phyloP scores from a whole-genome alignment of 73 alveolate species.

The Halteria grandinella region DNA sequence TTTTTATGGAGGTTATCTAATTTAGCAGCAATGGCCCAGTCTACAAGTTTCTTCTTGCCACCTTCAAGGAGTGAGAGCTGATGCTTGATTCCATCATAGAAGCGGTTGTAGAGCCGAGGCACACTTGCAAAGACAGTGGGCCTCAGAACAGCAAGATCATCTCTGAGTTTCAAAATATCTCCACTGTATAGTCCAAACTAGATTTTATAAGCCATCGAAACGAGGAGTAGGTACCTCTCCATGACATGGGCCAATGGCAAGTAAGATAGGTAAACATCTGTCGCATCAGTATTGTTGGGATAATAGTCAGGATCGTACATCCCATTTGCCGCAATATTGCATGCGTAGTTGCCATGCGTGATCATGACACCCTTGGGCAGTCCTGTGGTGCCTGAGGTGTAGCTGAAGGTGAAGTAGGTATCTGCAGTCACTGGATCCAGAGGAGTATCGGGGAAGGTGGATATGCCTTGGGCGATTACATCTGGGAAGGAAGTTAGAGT shows the following conservation, averaged over 20 bases:
- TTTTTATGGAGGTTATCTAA: conserved; percentile 41
- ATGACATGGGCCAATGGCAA: conserved; percentile 91
- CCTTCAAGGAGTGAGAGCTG: conserved; percentile 73
- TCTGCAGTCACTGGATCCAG: conserved; percentile 61
- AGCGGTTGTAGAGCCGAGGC: conserved; percentile 94
- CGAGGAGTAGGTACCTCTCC: conserved; percentile 77
- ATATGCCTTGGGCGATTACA: conserved; percentile 49
- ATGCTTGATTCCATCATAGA: conserved; percentile 86
- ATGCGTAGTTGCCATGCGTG: conserved; percentile 67
- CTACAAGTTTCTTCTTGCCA: conserved; percentile 67
- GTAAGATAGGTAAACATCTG: conserved; percentile 82
- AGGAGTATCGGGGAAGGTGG: background rate
- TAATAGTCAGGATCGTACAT: background rate
- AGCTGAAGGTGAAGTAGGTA: conserved; percentile 70
- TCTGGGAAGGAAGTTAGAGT: conserved; percentile 19
- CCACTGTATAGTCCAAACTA: conserved; percentile 90
- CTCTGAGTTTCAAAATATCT: conserved; percentile 79
- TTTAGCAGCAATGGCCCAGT: conserved; percentile 82
- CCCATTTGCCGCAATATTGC: conserved; percentile 44
- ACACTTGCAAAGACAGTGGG: conserved; percentile 97
- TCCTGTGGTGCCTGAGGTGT: conserved; percentile 90
- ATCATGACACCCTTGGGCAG: conserved; percentile 81
- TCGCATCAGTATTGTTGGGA: conserved; percentile 31
- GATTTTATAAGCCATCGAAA: conserved; percentile 63
- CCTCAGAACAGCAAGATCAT: conserved; percentile 85